phyloP scores from a whole-genome alignment of 176 grass and related monocot species.

The Thalia dealbata region DNA sequence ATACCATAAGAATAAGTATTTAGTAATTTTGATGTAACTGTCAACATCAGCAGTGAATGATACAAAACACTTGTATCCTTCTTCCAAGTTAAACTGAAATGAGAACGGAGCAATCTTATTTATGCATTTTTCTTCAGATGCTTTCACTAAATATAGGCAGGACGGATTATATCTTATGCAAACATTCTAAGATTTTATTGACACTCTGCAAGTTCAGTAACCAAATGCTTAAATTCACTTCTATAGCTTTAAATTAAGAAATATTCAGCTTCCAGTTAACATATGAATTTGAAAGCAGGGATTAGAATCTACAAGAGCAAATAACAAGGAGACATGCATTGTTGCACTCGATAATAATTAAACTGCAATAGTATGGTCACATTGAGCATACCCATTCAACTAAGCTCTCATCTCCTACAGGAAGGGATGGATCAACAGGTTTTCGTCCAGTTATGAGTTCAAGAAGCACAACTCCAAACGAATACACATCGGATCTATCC shows the following conservation, averaged over 20 bases:
- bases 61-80: background rate
- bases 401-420: conserved; percentile 64
- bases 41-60: background rate
- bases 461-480: conserved; percentile 86
- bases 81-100: too few relatives aligned
- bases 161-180: too few relatives aligned
- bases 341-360: too few relatives aligned
- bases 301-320: background rate
- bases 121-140: too few relatives aligned
- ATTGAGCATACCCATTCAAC: conserved; percentile 60
- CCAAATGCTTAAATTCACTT: too few relatives aligned
- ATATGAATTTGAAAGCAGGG: background rate
- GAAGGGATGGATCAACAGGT: conserved; percentile 59
- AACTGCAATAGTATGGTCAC: background rate
- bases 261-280: background rate
- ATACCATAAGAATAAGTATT: background rate
- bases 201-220: too few relatives aligned
- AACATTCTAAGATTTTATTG: too few relatives aligned
- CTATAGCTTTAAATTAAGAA: too few relatives aligned
- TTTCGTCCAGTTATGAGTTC: conserved; percentile 89
- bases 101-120: too few relatives aligned
- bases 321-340: background rate
- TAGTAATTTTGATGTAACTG: background rate
- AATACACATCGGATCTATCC: conserved; percentile 79
- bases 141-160: too few relatives aligned